A percentile compares a stretch with the other conserved stretches of the same genome.
phyloP scores from a whole-genome alignment of 176 grass and related monocot species.

The Zea mays region DNA sequence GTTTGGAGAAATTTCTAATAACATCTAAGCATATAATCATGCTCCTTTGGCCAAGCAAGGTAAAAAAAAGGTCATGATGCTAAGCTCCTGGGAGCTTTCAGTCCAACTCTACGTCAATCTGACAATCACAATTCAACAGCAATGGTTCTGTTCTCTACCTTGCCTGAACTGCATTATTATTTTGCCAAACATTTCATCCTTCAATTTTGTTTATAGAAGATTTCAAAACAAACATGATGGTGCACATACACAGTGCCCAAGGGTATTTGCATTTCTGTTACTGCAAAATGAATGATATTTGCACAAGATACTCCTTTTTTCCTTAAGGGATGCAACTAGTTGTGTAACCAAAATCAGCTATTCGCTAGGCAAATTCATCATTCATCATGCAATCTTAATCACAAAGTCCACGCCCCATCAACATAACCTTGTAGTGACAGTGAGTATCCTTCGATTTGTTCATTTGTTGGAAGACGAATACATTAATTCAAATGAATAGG shows the following conservation, averaged over 20 bases:
- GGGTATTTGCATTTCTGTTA: neutral
- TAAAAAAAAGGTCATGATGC: neutral
- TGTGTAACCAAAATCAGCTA: neutral
- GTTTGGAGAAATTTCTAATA: neutral
- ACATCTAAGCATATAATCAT: neutral
- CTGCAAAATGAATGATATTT: neutral
- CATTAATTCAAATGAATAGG: neutral
- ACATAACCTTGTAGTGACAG: neutral
- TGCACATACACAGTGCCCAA: neutral
- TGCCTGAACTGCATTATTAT: neutral
- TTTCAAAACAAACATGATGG: neutral
- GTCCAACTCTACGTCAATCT: neutral
- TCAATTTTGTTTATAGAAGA: conserved; percentile 15
- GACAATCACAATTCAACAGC: neutral
- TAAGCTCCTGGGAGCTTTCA: neutral
- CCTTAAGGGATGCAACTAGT: neutral
- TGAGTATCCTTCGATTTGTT: neutral
- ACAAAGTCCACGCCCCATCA: neutral
- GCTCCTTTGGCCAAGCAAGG: neutral
- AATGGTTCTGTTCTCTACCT: neutral
- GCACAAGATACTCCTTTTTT: neutral
- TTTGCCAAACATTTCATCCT: neutral
- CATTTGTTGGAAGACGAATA: neutral
- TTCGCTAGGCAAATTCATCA: neutral
- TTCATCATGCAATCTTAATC: neutral